phyloP scores from a whole-genome alignment of 352 stramenopile species.

The Aphanomyces invadans region DNA sequence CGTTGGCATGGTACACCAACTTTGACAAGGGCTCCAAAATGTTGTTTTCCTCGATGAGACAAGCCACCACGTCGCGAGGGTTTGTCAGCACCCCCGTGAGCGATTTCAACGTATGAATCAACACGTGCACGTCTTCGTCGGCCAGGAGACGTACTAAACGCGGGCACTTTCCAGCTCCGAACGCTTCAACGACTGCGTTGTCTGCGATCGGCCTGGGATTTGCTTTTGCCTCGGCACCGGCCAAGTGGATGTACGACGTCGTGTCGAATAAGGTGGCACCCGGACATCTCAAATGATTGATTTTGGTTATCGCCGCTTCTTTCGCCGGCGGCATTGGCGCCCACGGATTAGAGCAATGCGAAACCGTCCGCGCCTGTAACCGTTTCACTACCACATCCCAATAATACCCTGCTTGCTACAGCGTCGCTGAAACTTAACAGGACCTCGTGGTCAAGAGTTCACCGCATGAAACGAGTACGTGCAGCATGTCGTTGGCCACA shows the following conservation, averaged over 20 bases:
- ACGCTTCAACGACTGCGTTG: constrained; percentile 58
- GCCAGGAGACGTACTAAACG: constrained; percentile 42
- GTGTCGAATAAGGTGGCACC: constrained; percentile 58
- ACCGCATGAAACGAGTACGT: no score
- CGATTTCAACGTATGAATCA: constrained; percentile 41
- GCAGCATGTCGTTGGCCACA: no score
- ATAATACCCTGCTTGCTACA: no score
- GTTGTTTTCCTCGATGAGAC: constrained; percentile 36
- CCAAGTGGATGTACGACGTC: constrained; percentile 50
- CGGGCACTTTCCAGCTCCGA: constrained; percentile 59
- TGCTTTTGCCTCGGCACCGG: constrained; percentile 41
- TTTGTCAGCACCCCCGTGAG: constrained; percentile 49
- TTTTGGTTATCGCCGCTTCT: constrained; percentile 6
- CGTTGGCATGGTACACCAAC: constrained; percentile 11
- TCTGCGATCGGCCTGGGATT: constrained; percentile 47
- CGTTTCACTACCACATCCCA: no score
- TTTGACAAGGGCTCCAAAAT: constrained; percentile 46
- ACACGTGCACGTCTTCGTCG: constrained; percentile 43
- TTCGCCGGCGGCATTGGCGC: background rate
- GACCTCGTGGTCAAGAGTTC: no score
- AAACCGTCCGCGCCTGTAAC: no score
- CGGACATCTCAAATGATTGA: constrained; percentile 50
- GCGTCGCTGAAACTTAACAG: no score
- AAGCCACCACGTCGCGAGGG: constrained; percentile 54
- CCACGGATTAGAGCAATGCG: no score